These are phyloP conservation scores for Aspergillus cavernicola DNA, from an alignment of 495 filamentous ascomycete species.

Conservation along the genomic window DNA sequence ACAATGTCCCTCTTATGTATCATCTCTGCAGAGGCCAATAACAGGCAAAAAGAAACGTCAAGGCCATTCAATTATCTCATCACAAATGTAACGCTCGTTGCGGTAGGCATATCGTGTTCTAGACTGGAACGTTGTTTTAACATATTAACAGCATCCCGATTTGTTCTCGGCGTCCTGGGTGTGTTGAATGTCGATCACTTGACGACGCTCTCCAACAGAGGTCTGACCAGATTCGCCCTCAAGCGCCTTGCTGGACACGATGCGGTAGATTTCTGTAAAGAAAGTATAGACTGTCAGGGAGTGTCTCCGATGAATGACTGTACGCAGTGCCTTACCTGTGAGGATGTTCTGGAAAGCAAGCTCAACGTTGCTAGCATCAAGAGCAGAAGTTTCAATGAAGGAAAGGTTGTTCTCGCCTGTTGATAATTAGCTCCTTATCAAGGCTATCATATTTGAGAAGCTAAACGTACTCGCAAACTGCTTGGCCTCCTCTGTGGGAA, in stretches of 20 bases:
- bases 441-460: too few species aligned
- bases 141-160: conserved; percentile 78
- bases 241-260: conserved; percentile 95
- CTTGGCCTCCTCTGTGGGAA: conserved; percentile 98
- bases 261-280: conserved; percentile 91
- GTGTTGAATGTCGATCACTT: conserved; percentile 75
- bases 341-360: conserved; percentile 99
- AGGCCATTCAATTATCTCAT: conserved; percentile 41
- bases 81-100: conserved; percentile 42
- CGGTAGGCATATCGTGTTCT: conserved; percentile 30
- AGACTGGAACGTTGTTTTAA: background rate
- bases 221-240: conserved; percentile 75
- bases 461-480: conserved; percentile 85
- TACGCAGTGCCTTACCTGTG: conserved; percentile 63
- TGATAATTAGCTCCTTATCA: conserved; percentile 7
- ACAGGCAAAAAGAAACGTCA: conserved; percentile 40
- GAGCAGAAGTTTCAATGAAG: conserved; percentile 98
- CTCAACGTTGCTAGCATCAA: conserved; percentile 99
- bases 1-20: conserved; percentile 40
- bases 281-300: conserved; percentile 4
- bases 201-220: conserved; percentile 68
- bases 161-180: conserved; percentile 72
- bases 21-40: conserved; percentile 37
- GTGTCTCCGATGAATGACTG: background rate
- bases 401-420: conserved; percentile 90